A percentile compares a stretch with the other conserved stretches of the same genome.
phyloP scores from a whole-genome alignment of 345 rosid species.

The Brassica cretica region DNA sequence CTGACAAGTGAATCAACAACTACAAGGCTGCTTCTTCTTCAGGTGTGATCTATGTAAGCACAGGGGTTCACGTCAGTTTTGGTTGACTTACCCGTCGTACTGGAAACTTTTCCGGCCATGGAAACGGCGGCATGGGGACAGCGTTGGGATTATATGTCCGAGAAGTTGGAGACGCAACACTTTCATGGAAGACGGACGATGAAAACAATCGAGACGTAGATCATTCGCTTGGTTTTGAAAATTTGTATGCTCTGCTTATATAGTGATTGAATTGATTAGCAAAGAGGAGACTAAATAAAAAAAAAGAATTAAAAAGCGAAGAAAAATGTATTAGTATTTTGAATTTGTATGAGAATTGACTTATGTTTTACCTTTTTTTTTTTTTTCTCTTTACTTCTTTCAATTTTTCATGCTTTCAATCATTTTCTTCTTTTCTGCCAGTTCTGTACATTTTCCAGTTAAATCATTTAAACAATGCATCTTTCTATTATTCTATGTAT shows the following conservation, averaged over 20 bases:
- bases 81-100: neutral
- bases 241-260: neutral
- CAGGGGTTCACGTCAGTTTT: neutral
- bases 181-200: neutral
- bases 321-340: neutral
- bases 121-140: neutral
- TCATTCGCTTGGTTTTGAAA: neutral
- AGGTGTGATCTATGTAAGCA: constrained; percentile 34
- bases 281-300: neutral
- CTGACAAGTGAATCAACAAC: neutral
- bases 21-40: neutral
- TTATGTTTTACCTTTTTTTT: neutral
- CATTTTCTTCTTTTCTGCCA: no score
- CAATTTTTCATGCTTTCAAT: neutral
- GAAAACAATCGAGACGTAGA: neutral
- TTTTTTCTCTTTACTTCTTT: neutral
- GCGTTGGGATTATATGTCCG: neutral
- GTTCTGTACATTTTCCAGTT: neutral
- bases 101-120: neutral
- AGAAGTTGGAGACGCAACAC: neutral
- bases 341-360: neutral
- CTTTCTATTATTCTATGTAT: neutral
- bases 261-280: neutral
- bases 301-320: neutral
- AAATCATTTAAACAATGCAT: neutral